Evolutionary conservation across 2,329 filamentous ascomycete species (phyloP), one percentile per base, ranked within the genome.

Genomic region (Endocalyx cinctus): DNA sequence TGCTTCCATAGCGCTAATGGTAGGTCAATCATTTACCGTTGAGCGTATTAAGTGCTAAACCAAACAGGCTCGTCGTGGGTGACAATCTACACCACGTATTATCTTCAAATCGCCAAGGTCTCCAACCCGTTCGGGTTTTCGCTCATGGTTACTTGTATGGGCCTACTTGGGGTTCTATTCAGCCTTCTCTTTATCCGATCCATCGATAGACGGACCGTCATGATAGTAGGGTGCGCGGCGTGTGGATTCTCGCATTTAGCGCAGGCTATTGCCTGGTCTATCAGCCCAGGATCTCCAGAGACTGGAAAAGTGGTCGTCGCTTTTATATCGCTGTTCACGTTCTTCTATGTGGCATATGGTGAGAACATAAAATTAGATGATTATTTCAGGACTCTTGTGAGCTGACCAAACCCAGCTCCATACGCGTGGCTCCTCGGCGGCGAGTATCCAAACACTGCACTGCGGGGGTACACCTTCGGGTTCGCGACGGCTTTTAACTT

Each of bases 341-440:
- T 60, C 34, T 56, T 57, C 31, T 61, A 61, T 22, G 52, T 55
- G 8, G 52, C 49, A 8, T 60, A 58, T 32, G 50, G 56, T 48
- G 42, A 41, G 42, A 25, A 5, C 14, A n/a, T n/a, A n/a, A n/a
- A n/a, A n/a, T n/a, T n/a, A n/a, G n/a, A n/a, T n/a, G n/a, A n/a
- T n/a, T n/a, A n/a, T n/a, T n/a, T n/a, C n/a, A n/a, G n/a, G n/a
- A n/a, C n/a, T n/a, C n/a, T n/a, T n/a, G n/a, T n/a, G n/a, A n/a
- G n/a, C n/a, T n/a, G n/a, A n/a, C n/a, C n/a, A n/a, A n/a, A n/a
- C n/a, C n/a, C n/a, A 50, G 56, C 55, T 5, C 58, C 58, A 1
- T 60, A 60, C 41, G 58, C 59, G 10, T 64, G 59, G 58, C 54
- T 66, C 11, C 41, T 64, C 6, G 60, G 60, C 12, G 57, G 60